These are phyloP conservation scores for Cyclotella baltica DNA, from an alignment of 108 stramenopile species.

Conservation along the genomic window DNA sequence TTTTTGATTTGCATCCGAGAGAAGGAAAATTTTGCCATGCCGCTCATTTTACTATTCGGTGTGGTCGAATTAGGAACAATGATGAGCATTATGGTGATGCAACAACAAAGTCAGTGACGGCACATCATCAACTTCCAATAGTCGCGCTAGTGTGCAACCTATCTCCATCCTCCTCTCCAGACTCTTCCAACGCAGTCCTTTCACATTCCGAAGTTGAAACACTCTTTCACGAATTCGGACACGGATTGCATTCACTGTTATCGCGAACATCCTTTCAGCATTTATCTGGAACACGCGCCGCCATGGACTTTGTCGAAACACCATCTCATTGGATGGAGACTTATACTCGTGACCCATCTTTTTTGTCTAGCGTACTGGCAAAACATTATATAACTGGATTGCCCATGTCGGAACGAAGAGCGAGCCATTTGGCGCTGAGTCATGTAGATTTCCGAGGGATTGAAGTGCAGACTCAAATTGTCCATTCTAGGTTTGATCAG, in stretches of 20 bases:
- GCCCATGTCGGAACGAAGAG: conserved; percentile 62
- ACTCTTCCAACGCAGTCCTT: conserved; percentile 46
- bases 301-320: conserved; percentile 94
- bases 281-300: conserved; percentile 91
- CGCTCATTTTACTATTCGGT: conserved; percentile 98
- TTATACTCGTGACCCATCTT: conserved; percentile 74
- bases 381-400: conserved; percentile 61
- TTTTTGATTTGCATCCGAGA: conserved; percentile 92
- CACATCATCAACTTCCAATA: conserved; percentile 81
- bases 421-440: conserved; percentile 61
- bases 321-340: conserved; percentile 87
- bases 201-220: conserved; percentile 96
- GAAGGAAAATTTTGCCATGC: conserved; percentile 93
- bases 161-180: conserved; percentile 31
- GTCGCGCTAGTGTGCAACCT: conserved; percentile 95
- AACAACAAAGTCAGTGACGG: too few relatives aligned
- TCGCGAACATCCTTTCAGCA: conserved; percentile 96
- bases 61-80: conserved; percentile 75
- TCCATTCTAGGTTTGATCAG: conserved; percentile 86
- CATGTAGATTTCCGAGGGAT: conserved; percentile 71
- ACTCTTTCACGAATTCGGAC: conserved; percentile 97
- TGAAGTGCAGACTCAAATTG: conserved; percentile 84
- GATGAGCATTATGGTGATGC: background rate
- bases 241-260: conserved; percentile 95
- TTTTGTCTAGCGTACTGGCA: conserved; percentile 64